phyloP scores from a whole-genome alignment of 192 early-diverging fungal genomes.

The Pecoramyces ruminantium region DNA sequence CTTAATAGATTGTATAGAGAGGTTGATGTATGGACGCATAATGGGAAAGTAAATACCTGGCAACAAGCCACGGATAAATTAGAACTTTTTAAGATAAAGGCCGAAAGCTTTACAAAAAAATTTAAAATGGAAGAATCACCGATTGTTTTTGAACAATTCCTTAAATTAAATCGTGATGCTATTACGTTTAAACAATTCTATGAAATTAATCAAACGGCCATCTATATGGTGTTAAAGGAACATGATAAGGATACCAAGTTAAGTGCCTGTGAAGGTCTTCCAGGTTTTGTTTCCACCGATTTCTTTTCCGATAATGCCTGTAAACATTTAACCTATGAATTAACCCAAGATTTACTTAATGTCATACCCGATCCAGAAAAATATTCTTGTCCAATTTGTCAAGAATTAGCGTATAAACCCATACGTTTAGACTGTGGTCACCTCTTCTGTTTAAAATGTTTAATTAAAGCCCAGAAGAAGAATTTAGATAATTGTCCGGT shows the following conservation, averaged over 20 bases:
- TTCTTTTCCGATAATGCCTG: conserved; percentile 26
- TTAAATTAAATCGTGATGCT: conserved; percentile 48
- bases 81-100: background rate
- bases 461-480: conserved; percentile 53
- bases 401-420: conserved; percentile 56
- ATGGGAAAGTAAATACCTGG: background rate
- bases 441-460: conserved; percentile 62
- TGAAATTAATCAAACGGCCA: conserved; percentile 55
- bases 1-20: background rate
- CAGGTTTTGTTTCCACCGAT: conserved; percentile 21
- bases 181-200: conserved; percentile 51
- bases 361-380: conserved; percentile 69
- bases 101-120: background rate
- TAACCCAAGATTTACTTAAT: conserved; percentile 39
- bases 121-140: conserved; percentile 6
- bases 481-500: conserved; percentile 53
- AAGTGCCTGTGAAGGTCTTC: conserved; percentile 17
- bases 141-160: conserved; percentile 25
- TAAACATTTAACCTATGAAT: conserved; percentile 33
- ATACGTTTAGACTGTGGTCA: conserved; percentile 57
- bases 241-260: conserved; percentile 72
- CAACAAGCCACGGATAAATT: background rate
- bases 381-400: conserved; percentile 63
- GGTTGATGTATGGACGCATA: background rate
- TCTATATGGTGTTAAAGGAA: conserved; percentile 72